Evolutionary conservation across 148 eudicot genomes (phyloP).

Genomic region (Euryodendron excelsum): DNA sequence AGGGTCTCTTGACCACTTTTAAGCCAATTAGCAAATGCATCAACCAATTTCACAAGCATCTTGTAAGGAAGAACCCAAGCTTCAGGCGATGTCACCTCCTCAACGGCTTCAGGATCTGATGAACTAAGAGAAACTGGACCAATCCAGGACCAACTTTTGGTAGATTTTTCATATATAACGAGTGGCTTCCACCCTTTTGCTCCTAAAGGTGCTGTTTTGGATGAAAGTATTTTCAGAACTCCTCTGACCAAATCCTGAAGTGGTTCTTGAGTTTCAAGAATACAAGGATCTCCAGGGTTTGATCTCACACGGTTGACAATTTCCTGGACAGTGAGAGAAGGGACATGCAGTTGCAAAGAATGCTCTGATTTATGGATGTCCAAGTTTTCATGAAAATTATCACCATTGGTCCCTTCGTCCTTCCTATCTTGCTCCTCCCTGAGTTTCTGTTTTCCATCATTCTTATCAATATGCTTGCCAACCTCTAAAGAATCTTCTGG

Average conservation of each 20-base stretch:
- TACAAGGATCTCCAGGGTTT: constrained; percentile 84
- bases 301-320: constrained; percentile 80
- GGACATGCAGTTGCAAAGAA: constrained; percentile 34
- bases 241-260: constrained; percentile 92
- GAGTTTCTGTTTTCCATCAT: constrained; percentile 21
- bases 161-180: constrained; percentile 58
- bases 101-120: constrained; percentile 45
- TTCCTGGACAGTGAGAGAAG: constrained; percentile 70
- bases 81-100: constrained; percentile 82
- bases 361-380: constrained; percentile 41
- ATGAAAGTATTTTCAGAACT: constrained; percentile 75
- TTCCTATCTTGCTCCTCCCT: constrained; percentile 30
- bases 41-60: constrained; percentile 88
- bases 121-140: constrained; percentile 57
- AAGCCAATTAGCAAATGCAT: constrained; percentile 93
- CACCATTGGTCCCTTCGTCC: constrained; percentile 37
- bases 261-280: constrained; percentile 94
- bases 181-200: constrained; percentile 97
- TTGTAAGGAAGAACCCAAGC: constrained; percentile 83
- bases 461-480: constrained; percentile 38
- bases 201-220: constrained; percentile 84
- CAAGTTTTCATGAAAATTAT: constrained; percentile 29
- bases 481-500: constrained; percentile 47
- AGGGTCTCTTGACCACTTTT: constrained; percentile 90
- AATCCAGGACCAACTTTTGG: constrained; percentile 82